Percentiles rank a stretch among this genome's conserved stretches.
Evolutionary conservation across 306 rosid species (phyloP).

Genomic region (Rosa persica): DNA sequence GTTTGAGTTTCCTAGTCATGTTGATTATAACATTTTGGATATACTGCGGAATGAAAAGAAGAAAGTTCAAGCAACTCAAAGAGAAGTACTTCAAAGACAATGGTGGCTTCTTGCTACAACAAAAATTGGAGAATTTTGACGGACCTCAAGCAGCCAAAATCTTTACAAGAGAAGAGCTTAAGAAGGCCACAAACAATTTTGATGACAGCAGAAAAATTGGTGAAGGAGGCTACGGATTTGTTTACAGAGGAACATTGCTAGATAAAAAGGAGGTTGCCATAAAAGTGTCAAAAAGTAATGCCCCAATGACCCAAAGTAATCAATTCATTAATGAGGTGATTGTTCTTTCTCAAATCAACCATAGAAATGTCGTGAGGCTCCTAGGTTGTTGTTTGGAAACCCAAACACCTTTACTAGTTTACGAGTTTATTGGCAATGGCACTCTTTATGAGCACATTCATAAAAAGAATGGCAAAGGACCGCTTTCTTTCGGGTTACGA

Average conservation of each 20-base stretch:
- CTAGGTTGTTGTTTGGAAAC: not conserved
- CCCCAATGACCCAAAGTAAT: not conserved
- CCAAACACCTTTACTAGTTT: not conserved
- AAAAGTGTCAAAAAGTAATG: constrained; percentile 17
- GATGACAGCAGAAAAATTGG: not conserved
- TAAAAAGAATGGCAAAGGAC: not conserved
- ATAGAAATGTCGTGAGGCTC: not conserved
- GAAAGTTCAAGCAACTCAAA: constrained; percentile 13
- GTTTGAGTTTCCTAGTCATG: not conserved
- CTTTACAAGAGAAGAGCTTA: constrained; percentile 6
- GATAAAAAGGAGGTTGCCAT: constrained; percentile 11
- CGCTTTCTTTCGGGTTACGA: constrained; percentile 14
- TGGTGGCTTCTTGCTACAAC: constrained; percentile 20
- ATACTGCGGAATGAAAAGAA: constrained; percentile 3
- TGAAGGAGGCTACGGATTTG: not conserved
- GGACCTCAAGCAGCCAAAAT: not conserved
- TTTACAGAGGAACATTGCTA: constrained; percentile 23
- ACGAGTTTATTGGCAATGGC: not conserved
- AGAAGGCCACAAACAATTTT: constrained; percentile 19
- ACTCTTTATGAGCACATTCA: not conserved
- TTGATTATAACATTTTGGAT: not conserved
- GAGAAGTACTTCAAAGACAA: constrained; percentile 21
- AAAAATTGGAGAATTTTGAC: not conserved
- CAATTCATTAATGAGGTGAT: not conserved
- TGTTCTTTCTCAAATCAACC: not conserved